A percentile compares a stretch with the other conserved stretches of the same genome.
phyloP scores from a whole-genome alignment of 2,329 filamentous ascomycete species.

The Pseudofabraea citricarpa region DNA sequence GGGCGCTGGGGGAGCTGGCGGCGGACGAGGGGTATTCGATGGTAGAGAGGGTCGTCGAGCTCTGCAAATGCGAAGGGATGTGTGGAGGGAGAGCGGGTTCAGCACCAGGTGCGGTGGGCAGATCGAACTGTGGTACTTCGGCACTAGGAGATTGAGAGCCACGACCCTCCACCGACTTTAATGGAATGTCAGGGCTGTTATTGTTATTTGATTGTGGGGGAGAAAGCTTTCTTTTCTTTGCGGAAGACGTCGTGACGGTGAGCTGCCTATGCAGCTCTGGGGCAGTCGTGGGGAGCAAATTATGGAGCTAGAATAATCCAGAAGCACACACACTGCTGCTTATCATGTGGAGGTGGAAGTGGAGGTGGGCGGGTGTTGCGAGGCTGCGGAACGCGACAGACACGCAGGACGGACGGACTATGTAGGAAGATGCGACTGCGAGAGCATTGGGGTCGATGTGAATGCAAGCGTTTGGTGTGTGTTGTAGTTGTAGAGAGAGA shows the following conservation, averaged over 20 bases:
- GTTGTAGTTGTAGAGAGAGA: too few species aligned
- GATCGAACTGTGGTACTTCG: constrained; percentile 37
- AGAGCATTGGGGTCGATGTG: too few species aligned
- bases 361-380: too few species aligned
- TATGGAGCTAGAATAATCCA: too few species aligned
- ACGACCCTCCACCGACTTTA: constrained; percentile 29
- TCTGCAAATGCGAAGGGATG: constrained; percentile 39
- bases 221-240: constrained; percentile 68
- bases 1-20: constrained; percentile 53
- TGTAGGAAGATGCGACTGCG: too few species aligned
- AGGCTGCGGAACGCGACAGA: too few species aligned
- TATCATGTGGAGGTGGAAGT: too few species aligned
- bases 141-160: constrained; percentile 40
- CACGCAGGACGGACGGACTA: too few species aligned
- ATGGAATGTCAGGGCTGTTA: constrained; percentile 23
- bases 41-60: constrained; percentile 35
- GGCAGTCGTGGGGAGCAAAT: constrained; percentile 9
- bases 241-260: constrained; percentile 67
- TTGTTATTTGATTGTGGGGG: constrained; percentile 18
- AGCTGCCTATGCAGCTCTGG: constrained; percentile 48
- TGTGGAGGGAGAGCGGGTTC: constrained; percentile 42
- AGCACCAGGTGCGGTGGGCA: constrained; percentile 11
- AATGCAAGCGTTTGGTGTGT: too few species aligned
- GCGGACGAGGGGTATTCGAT: constrained; percentile 49
- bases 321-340: too few species aligned